Base-by-base conservation (phyloP, 805 yeast genomes). In the Lipomyces kockii region DNA sequence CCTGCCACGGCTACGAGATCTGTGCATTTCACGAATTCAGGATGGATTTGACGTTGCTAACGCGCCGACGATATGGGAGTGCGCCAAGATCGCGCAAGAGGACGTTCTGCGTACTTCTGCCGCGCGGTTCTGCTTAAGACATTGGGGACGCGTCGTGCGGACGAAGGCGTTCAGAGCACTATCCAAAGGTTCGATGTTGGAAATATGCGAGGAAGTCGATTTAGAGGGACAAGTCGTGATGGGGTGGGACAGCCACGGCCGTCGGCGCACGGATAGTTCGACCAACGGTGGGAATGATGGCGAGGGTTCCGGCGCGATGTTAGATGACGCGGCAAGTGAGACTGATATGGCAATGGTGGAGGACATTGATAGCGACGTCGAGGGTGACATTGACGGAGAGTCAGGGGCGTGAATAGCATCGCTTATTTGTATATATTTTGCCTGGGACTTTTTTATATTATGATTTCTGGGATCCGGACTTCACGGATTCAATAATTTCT, bases 1-100 rank as follows among this genome's bases (percentile, higher is more conserved):
- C 51, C 67, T 86, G 7, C 77, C 80, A 1, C 69, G 77, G 17
- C 70, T 76, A 29, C 74, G 75, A 8, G 71, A 72, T 25, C 66
- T 76, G n/a, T 76, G 78, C 65, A 49, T 74, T 11, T 71, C 62
- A 46, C 64, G 72, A 22, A 67, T 75, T 17, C 67, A 65, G 35
- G 66, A 64, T 29, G 72, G 67, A 14, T 59, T 73, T 27, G 66
- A 63, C 9, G 55, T 55, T 52, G 55, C 56, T 12, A 64, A 63
- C n/a, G 76, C 75, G 2, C 69, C 71, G 3, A 34, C 66, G 39
- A 58, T 74, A 9, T 75, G 76, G 77, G 67, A 69, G 29, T 60
- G 74, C n/a, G 75, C 76, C 14, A 25, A 49, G 29, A 56, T 32
- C 25, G 76, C 77, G 12, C 55, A 60, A 12, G 77, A 75, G 65